phyloP scores from a whole-genome alignment of 805 yeast genomes.

The Metschnikowia santaceciliae region DNA sequence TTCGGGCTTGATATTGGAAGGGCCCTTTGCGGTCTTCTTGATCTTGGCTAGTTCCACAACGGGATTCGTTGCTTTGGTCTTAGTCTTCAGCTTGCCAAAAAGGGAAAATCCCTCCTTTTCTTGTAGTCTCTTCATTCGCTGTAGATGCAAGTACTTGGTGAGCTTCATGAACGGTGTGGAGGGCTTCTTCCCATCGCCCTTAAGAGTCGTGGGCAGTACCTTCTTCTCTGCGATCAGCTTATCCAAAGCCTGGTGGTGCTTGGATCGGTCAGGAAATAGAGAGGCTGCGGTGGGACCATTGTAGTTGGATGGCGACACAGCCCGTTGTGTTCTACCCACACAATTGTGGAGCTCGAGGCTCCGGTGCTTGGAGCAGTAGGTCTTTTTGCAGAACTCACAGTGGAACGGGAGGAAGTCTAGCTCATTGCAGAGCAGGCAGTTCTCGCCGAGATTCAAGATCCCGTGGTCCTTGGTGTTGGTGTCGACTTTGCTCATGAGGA shows the following conservation, averaged over 20 bases:
- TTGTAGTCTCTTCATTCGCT: constrained; percentile 21
- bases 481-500: constrained; percentile 22
- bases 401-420: constrained; percentile 57
- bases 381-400: constrained; percentile 45
- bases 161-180: constrained; percentile 15
- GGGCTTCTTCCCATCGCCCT: constrained; percentile 6
- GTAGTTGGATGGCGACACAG: constrained; percentile 7
- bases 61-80: constrained; percentile 9
- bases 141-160: constrained; percentile 16
- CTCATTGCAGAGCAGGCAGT: constrained; percentile 49
- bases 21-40: constrained; percentile 51
- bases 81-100: constrained; percentile 5
- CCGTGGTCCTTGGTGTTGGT: constrained; percentile 26
- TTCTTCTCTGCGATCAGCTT: constrained; percentile 11
- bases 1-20: constrained; percentile 34
- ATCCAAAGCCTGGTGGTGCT: constrained; percentile 36
- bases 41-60: constrained; percentile 36
- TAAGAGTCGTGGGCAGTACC: constrained; percentile 21
- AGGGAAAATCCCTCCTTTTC: constrained; percentile 5
- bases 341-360: constrained; percentile 32
- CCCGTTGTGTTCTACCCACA: constrained; percentile 17
- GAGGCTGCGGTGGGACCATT: constrained; percentile 40
- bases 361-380: constrained; percentile 52
- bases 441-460: constrained; percentile 54
- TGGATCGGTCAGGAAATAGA: constrained; percentile 50